phyloP scores from a whole-genome alignment of 805 yeast species.

The Kazachstania bromeliacearum region DNA sequence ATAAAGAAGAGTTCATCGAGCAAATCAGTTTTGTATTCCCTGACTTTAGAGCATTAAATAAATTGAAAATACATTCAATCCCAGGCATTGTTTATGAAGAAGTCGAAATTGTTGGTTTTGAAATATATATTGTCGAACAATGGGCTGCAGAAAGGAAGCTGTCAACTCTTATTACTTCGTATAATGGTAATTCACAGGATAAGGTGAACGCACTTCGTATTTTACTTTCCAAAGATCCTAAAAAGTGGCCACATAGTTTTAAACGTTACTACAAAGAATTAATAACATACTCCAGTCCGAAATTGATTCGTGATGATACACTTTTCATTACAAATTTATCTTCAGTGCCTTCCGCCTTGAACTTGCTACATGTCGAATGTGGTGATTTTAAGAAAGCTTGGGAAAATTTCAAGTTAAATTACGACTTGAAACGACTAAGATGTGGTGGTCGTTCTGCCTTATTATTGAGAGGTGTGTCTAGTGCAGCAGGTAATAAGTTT shows the following conservation, averaged over 20 bases:
- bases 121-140: constrained; percentile 86
- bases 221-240: constrained; percentile 33
- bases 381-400: constrained; percentile 47
- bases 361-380: constrained; percentile 57
- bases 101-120: constrained; percentile 60
- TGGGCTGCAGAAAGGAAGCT: constrained; percentile 74
- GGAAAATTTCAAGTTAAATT: constrained; percentile 58
- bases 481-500: constrained; percentile 74
- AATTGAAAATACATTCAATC: constrained; percentile 35
- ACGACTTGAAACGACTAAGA: constrained; percentile 62
- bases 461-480: constrained; percentile 59
- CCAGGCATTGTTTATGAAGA: constrained; percentile 36
- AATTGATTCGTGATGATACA: constrained; percentile 48
- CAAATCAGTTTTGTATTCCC: constrained; percentile 36
- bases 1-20: not conserved
- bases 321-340: constrained; percentile 79
- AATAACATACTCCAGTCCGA: constrained; percentile 55
- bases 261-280: constrained; percentile 58
- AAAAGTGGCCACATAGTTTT: constrained; percentile 34
- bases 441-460: constrained; percentile 84
- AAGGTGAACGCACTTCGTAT: constrained; percentile 52
- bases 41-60: constrained; percentile 45
- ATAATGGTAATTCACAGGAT: constrained; percentile 75
- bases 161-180: constrained; percentile 65
- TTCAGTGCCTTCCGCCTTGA: constrained; percentile 63